Base-by-base conservation (phyloP, 2,329 filamentous ascomycete genomes). In the Aspergillus sclerotialis region DNA sequence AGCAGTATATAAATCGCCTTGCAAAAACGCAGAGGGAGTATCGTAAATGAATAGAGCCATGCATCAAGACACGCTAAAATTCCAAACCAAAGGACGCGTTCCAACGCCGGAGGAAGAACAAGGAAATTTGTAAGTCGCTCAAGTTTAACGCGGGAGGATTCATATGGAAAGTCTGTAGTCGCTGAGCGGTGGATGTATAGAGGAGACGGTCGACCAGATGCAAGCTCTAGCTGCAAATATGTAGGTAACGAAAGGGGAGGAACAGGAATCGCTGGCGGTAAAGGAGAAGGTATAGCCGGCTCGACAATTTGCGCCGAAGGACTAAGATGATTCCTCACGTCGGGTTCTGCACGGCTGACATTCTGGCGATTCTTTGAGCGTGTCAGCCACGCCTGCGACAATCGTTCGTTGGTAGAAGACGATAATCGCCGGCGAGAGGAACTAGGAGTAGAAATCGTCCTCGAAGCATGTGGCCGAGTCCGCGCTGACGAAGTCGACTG, bases 21-120 rank as follows among this genome's bases (percentile, higher is more conserved):
- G 35, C 84, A 60, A 49, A 98, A 96, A 2, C 92, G 77, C 39
- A 98, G 73, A 0, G 92, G 92, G 0, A 98, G 68, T 28, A 98
- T 94, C 0, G 92, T 98, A 50, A 98, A 93, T 1, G 87, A 93
- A 63, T 95, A 92, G 1, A 98, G 75, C 88, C 90, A 98, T 2
- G 90, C 84, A 58, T 98, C 92, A 5, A 98, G 70, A 61, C 92
- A 98, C 5, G 90, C 89, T 21, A 96, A 64, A 0, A 85, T 81
- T 5, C 92, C 92, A 62, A 98, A 96, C 39, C 80, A 78, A 5
- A 98, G 73, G 0, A 89, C 82, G 29, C 82, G 76, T 63, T 98
- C 92, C 4, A 98, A 71, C 40, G 83, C 84, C 0, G 78, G 75
- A 0, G 90, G 88, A 3, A 98, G 67, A 16, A 88, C 69, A 5